Evolutionary conservation across 768 basidiomycete genomes (phyloP).

Genomic region (Xanthoconium purpureum): DNA sequence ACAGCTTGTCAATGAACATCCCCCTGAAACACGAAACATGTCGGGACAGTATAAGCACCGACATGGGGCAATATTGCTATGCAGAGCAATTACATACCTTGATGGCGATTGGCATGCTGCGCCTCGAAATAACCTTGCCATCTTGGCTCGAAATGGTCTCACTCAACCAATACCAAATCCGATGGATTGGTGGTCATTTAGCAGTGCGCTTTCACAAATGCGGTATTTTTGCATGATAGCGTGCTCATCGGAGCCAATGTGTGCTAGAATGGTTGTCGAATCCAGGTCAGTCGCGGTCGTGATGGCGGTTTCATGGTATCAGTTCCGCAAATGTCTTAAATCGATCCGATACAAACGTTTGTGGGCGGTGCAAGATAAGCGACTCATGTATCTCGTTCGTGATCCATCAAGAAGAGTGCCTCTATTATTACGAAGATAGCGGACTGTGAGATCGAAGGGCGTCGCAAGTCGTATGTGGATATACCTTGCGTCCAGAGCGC

Average conservation of each 20-base stretch:
- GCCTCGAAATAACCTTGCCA: constrained; percentile 35
- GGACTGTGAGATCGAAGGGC: background rate
- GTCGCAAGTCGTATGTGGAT: background rate
- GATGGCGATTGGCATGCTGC: constrained; percentile 5
- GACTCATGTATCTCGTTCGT: background rate
- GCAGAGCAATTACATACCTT: constrained; percentile 22
- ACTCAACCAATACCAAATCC: constrained; percentile 36
- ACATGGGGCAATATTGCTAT: constrained; percentile 13
- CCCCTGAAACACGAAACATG: constrained; percentile 29
- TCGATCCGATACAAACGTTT: background rate
- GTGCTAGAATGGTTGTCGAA: constrained; percentile 27
- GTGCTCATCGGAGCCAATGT: constrained; percentile 24
- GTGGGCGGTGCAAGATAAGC: constrained; percentile 1
- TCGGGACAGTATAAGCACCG: constrained; percentile 15
- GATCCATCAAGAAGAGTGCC: background rate
- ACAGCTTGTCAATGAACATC: background rate
- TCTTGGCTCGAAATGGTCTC: constrained; percentile 32
- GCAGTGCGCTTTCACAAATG: constrained; percentile 42
- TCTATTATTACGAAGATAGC: background rate
- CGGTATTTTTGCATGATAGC: constrained; percentile 32
- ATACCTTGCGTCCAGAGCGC: background rate
- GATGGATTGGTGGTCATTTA: constrained; percentile 29
- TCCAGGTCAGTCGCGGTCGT: constrained; percentile 27
- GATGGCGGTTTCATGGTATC: constrained; percentile 20
- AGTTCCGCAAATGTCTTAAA: constrained; percentile 21